Conservation (phyloP, 2,329 filamentous ascomycete species). For the Aspergillus floridensis region DNA sequence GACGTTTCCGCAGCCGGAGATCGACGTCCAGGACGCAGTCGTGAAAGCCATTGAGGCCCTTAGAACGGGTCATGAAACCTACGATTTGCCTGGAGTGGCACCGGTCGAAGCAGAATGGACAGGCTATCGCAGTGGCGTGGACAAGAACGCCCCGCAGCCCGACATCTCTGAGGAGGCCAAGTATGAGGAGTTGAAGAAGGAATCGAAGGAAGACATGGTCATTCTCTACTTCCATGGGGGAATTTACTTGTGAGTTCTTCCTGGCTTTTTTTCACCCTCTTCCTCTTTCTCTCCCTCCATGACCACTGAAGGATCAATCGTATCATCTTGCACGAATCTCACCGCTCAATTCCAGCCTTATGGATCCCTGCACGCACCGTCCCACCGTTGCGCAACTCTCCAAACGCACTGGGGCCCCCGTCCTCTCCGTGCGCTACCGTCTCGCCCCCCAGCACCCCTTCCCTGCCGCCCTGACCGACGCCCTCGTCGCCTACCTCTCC, state of each 20-base stretch:
- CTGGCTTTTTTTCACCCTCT: no score
- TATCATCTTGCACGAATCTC: background rate
- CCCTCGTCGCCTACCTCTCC: constrained; percentile 48
- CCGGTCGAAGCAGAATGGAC: constrained; percentile 49
- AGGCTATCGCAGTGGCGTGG: constrained; percentile 41
- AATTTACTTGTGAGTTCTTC: constrained; percentile 42
- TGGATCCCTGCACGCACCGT: constrained; percentile 47
- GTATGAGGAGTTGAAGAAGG: constrained; percentile 40
- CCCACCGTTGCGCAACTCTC: constrained; percentile 37
- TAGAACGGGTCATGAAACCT: constrained; percentile 39
- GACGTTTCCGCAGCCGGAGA: constrained; percentile 56
- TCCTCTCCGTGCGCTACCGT: constrained; percentile 47
- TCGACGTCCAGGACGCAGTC: constrained; percentile 44
- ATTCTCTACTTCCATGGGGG: constrained; percentile 50
- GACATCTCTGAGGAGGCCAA: constrained; percentile 45
- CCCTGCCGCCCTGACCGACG: constrained; percentile 47
- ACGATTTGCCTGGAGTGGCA: constrained; percentile 33
- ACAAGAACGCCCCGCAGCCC: constrained; percentile 37
- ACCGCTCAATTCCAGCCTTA: constrained; percentile 30
- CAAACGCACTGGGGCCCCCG: constrained; percentile 39
- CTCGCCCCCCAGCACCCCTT: constrained; percentile 50
- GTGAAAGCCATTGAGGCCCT: constrained; percentile 40
- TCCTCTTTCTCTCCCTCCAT: no score
- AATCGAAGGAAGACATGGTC: constrained; percentile 40
- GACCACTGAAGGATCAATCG: no score